Base-by-base conservation (phyloP, 768 basidiomycete species). In the Xerocomus potaroensis region DNA sequence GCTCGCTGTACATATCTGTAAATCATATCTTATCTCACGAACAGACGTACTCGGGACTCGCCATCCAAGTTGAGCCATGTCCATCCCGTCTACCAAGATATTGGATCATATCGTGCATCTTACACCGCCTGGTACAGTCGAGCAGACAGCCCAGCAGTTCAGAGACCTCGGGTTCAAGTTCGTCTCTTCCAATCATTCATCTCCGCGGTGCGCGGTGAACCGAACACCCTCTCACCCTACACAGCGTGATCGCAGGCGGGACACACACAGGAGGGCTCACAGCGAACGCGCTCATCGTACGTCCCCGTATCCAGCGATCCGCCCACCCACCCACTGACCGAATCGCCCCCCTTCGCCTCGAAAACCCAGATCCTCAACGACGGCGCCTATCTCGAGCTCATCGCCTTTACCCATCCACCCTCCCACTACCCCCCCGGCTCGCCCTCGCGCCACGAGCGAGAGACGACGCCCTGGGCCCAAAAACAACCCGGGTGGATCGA, bases 51-150 rank as follows among this genome's bases (percentile, higher is more conserved):
- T 27, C 26, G n/a, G 10, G 6, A 27, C 26, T 27, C 10, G 26
- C 9, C n/a, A 32, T n/a, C n/a, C n/a, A n/a, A n/a, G n/a, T n/a
- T n/a, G n/a, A n/a, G n/a, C n/a, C 21, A 66, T 64, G 65, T 39
- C 58, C 11, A 27, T 31, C 6, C 61, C 62, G 22, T 66, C 69
- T 15, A 79, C 75, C 2, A 67, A 61, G 35, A 75, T 63, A 23
- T 57, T 87, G 10, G 86, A 88, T 51, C 86, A 88, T 53, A 78
- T 88, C 47, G 75, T 88, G 1, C 79, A 87, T 59, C 69, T 88
- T n/a, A 81, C 81, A 0, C 79, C 84, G 0, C 80, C 84, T 1
- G 81, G 77, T 0, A 71, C 78, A 0, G 69, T 87, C 9, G 59
- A 71, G 16, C 62, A 74, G 27, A 73, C 71, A 18, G 69, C 78